Evolutionary conservation across 2,329 filamentous ascomycete species (phyloP), one percentile per base, ranked within the genome.

Genomic region (Aspergillus unguis): DNA sequence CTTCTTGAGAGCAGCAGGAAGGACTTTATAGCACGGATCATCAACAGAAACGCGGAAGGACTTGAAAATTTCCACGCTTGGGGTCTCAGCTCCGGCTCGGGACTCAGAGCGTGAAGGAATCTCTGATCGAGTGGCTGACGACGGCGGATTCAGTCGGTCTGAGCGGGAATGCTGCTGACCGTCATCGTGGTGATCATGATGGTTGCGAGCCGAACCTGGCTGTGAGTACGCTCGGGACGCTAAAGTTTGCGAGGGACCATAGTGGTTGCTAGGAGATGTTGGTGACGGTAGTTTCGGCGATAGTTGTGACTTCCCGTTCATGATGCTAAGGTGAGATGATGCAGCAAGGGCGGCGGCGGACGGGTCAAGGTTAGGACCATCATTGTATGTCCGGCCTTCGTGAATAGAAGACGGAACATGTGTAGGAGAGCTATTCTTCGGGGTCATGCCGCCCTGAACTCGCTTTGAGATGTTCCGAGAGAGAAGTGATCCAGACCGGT

Each of bases 41-140:
- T 99, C 94, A 82, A 97, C 95, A 68, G 89, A 94, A 57, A 99
- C 94, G 36, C 92, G 86, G 81, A 99, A 99, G 1, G 90, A 95
- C 71, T 99, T 99, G 84, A 97, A 97, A 54, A 99, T 96, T 72
- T 99, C 94, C 54, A 96, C 92, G 37, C 72, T 76, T 11, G 72
- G 72, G 6, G 72, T 71, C 45, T 63, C 62, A 29, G 64, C 60
- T 25, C 65, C 56, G 0, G 62, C 57, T 52, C 65, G 56, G 27
- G 68, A 68, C 11, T 71, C 65, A 23, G 63, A 58, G 40, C 67
- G 64, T 8, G 64, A 63, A 1, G 67, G 67, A 28, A 69, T 62
- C 31, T 71, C 65, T 7, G 65, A 61, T 8, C 70, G 69, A 6
- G 64, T 61, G 5, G 58, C 56, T 55, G 61, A 65, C 23, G 61